Conservation (phyloP, 2,329 filamentous ascomycete genomes). For the Cladosporium sp. region DNA sequence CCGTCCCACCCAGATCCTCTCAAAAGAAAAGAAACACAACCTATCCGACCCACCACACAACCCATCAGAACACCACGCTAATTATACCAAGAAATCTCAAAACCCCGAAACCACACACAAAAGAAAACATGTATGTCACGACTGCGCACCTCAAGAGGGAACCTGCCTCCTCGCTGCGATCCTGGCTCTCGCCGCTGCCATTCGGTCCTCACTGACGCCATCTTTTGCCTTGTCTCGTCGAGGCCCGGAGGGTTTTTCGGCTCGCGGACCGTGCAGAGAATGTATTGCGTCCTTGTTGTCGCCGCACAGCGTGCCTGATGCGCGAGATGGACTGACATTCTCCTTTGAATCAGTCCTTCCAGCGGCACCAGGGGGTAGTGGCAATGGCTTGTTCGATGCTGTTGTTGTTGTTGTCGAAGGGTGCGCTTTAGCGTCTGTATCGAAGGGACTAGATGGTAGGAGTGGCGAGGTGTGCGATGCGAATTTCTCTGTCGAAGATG, state of each 20-base stretch:
- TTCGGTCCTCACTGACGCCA: constrained; percentile 19
- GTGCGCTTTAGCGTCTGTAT: background rate
- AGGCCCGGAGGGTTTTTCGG: background rate
- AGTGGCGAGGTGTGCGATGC: background rate
- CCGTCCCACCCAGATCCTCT: background rate
- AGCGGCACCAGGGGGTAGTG: background rate
- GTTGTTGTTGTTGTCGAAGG: background rate
- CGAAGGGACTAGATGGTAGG: constrained; percentile 9
- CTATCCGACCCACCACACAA: background rate
- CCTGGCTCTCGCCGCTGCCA: constrained; percentile 24
- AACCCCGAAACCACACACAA: background rate
- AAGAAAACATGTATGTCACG: background rate
- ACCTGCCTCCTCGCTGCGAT: constrained; percentile 22
- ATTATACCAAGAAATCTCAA: background rate
- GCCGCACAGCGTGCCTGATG: background rate
- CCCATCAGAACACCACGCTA: constrained; percentile 3
- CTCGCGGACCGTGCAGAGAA: background rate
- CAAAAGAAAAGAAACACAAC: background rate
- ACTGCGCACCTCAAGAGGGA: constrained; percentile 19
- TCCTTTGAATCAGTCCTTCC: constrained; percentile 2
- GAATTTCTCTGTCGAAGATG: background rate
- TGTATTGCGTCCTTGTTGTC: background rate
- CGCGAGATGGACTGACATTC: constrained; percentile 9
- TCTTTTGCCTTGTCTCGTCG: background rate
- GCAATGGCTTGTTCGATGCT: background rate